Percentiles rank a stretch among this genome's conserved stretches.
These are phyloP conservation scores for Kappamyces sp. DNA, from an alignment of 192 early-diverging fungal genomes.

Conservation along the genomic window DNA sequence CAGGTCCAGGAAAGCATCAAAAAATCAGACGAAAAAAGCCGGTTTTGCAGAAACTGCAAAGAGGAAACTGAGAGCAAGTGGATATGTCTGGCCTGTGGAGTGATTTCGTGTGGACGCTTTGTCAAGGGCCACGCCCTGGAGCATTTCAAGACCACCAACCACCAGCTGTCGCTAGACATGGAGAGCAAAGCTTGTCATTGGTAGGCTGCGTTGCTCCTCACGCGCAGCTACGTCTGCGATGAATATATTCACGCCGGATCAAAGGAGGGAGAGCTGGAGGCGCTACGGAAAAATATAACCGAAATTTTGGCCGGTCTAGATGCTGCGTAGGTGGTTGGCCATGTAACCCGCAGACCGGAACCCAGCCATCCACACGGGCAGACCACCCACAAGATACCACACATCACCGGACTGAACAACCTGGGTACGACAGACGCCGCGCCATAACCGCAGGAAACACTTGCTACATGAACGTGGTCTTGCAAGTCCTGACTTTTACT, in stretches of 20 bases:
- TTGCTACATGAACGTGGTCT: conserved; percentile 24
- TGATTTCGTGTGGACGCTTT: conserved; percentile 21
- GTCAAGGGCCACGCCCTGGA: conserved; percentile 20
- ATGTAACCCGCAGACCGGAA: background rate
- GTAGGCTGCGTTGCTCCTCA: background rate
- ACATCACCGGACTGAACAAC: conserved; percentile 24
- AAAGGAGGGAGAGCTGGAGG: conserved; percentile 14
- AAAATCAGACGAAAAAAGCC: background rate
- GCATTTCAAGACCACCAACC: conserved; percentile 14
- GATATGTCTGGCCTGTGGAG: conserved; percentile 21
- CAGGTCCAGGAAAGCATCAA: background rate
- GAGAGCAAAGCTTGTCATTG: conserved; percentile 22
- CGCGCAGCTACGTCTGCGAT: conserved; percentile 19
- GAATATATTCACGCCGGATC: conserved; percentile 19
- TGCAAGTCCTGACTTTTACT: conserved; percentile 22
- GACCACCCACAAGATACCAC: conserved; percentile 2
- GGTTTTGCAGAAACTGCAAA: conserved; percentile 6
- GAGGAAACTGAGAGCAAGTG: conserved; percentile 15
- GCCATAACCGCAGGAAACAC: conserved; percentile 15
- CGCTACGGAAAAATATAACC: conserved; percentile 6
- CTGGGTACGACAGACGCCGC: conserved; percentile 4
- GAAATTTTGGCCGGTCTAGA: conserved; percentile 10
- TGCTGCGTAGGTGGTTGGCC: background rate
- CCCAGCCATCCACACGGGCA: background rate
- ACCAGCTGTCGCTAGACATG: conserved; percentile 19